phyloP scores from a whole-genome alignment of 2,329 filamentous ascomycete genomes.

The Fusarium tjaetaba region DNA sequence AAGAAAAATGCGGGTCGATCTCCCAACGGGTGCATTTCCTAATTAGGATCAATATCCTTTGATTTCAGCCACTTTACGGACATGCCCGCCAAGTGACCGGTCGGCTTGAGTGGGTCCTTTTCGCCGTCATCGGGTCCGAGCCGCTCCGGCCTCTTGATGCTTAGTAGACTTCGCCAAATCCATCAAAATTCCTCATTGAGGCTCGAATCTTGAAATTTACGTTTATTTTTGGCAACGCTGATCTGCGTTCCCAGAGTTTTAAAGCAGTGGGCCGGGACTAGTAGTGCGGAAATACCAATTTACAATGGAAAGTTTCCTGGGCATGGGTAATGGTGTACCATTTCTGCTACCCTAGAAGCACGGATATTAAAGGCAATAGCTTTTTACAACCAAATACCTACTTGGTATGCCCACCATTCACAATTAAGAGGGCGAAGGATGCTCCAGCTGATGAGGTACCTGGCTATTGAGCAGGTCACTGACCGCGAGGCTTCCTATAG shows the following conservation, averaged over 20 bases:
- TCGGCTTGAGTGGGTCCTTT: conserved; percentile 25
- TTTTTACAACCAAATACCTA: neutral
- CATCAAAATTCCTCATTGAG: conserved; percentile 1
- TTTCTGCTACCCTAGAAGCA: conserved; percentile 16
- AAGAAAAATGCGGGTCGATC: neutral
- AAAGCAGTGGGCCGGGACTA: neutral
- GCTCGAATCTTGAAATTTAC: neutral
- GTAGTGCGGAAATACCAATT: neutral
- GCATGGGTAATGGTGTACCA: neutral
- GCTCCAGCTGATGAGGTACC: neutral
- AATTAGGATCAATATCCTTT: conserved; percentile 7
- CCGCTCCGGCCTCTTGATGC: conserved; percentile 25
- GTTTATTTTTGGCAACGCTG: conserved; percentile 33
- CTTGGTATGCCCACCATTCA: conserved; percentile 6
- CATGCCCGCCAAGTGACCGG: conserved; percentile 12
- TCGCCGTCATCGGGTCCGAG: conserved; percentile 27
- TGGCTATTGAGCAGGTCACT: neutral
- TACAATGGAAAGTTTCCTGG: neutral
- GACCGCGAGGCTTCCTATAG: neutral
- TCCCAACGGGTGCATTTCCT: conserved; percentile 17
- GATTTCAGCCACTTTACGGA: conserved; percentile 29
- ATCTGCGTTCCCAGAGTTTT: neutral
- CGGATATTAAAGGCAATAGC: neutral
- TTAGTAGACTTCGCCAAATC: neutral
- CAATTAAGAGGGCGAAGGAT: neutral